Conservation (phyloP, 2,329 filamentous ascomycete genomes). For the Cercospora citrullina region DNA sequence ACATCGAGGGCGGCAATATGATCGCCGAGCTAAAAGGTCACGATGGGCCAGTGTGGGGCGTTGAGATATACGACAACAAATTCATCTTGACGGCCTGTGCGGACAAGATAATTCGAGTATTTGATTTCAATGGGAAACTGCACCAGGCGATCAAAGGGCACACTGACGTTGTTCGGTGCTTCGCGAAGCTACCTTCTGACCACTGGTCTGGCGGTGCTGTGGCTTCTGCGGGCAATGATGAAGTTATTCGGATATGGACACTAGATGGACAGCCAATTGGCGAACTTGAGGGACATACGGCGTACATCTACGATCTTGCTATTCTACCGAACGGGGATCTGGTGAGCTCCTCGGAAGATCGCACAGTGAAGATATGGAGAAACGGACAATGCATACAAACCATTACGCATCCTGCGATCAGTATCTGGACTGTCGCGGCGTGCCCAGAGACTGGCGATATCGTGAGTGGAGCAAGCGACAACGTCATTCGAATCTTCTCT, state of each 20-base stretch:
- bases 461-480: slow-evolving; percentile 88
- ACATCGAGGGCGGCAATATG: slow-evolving; percentile 79
- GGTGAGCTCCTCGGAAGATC: slow-evolving; percentile 88
- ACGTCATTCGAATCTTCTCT: slow-evolving; percentile 80
- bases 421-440: slow-evolving; percentile 89
- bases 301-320: slow-evolving; percentile 87
- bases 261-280: slow-evolving; percentile 73
- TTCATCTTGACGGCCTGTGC: slow-evolving; percentile 82
- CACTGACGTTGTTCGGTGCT: slow-evolving; percentile 81
- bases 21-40: slow-evolving; percentile 73
- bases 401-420: slow-evolving; percentile 95
- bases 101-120: slow-evolving; percentile 85
- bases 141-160: slow-evolving; percentile 67
- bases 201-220: slow-evolving; percentile 87
- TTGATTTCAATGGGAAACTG: slow-evolving; percentile 65
- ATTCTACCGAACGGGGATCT: slow-evolving; percentile 80
- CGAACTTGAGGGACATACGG: slow-evolving; percentile 84
- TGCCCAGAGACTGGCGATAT: slow-evolving; percentile 84
- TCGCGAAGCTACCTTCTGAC: slow-evolving; percentile 73
- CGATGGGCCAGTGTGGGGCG: slow-evolving; percentile 84
- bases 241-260: slow-evolving; percentile 83
- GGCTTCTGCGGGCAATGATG: slow-evolving; percentile 91
- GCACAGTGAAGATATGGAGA: slow-evolving; percentile 89
- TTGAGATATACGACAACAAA: slow-evolving; percentile 75
- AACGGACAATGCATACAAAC: slow-evolving; percentile 84